phyloP scores from a whole-genome alignment of 139 green algal species.

The Mesotaenium endlicherianum region DNA sequence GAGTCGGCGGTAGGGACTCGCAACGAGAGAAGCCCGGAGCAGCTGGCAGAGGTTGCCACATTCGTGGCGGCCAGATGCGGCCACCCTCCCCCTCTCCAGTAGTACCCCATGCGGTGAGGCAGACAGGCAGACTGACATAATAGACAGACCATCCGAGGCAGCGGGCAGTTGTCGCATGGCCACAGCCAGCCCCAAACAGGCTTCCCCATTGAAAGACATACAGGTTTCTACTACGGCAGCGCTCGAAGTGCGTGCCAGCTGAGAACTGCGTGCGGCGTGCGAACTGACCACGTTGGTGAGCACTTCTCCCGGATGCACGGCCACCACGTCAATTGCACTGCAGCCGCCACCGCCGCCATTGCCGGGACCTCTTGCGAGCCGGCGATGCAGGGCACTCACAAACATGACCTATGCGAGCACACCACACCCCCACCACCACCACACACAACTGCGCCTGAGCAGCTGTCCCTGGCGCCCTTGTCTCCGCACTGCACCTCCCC shows the following conservation, averaged over 20 bases:
- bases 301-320: conserved; percentile 44
- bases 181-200: background rate
- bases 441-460: no score
- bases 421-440: background rate
- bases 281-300: conserved; percentile 45
- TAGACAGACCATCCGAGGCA: background rate
- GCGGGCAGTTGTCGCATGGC: background rate
- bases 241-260: background rate
- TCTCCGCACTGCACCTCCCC: no score
- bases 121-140: background rate
- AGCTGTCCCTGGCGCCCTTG: no score
- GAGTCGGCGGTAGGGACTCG: no score
- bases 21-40: no score
- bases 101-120: background rate
- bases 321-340: conserved; percentile 35
- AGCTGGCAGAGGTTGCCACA: no score
- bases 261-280: background rate
- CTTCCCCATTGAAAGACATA: background rate
- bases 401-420: conserved; percentile 17
- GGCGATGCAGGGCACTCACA: conserved; percentile 35
- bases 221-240: background rate
- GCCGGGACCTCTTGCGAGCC: background rate
- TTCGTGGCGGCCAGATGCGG: no score
- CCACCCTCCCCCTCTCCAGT: no score
- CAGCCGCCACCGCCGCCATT: no score